Evolutionary conservation across 2,329 filamentous ascomycete genomes (phyloP).

Genomic region (Corynespora cassiicola): DNA sequence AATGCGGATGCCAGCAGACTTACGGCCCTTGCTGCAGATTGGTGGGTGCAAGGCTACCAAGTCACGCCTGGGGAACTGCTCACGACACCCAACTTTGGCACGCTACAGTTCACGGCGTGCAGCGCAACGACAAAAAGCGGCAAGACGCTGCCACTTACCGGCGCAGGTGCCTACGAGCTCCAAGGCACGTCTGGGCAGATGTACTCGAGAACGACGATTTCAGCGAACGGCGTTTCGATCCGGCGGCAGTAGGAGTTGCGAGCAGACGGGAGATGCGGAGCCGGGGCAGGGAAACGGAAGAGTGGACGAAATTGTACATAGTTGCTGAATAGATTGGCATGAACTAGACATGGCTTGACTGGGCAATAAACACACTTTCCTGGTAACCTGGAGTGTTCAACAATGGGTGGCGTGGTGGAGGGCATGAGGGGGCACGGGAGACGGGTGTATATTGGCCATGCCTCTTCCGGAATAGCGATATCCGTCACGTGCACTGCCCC

Average conservation of each 20-base stretch:
- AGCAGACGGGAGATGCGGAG: too few species aligned
- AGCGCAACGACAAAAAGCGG: constrained; percentile 26
- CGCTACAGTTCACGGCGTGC: constrained; percentile 24
- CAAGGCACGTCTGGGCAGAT: constrained; percentile 33
- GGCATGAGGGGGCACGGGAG: too few species aligned
- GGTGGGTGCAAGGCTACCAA: constrained; percentile 34
- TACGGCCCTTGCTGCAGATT: constrained; percentile 27
- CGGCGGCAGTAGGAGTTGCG: constrained; percentile 16
- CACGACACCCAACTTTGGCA: constrained; percentile 24
- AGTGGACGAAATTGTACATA: too few species aligned
- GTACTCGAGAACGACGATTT: constrained; percentile 29
- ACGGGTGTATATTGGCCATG: too few species aligned
- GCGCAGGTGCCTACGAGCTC: constrained; percentile 29
- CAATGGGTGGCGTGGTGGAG: too few species aligned
- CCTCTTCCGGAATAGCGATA: too few species aligned
- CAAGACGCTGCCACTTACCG: constrained; percentile 17
- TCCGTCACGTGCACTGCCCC: too few species aligned
- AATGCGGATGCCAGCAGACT: constrained; percentile 15
- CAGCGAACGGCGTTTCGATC: constrained; percentile 17
- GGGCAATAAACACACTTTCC: too few species aligned
- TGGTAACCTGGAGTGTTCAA: too few species aligned
- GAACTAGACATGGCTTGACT: too few species aligned
- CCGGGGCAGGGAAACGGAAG: too few species aligned
- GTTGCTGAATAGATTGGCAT: too few species aligned
- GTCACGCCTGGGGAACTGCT: constrained; percentile 26